Evolutionary conservation across 768 basidiomycete genomes (phyloP).

Genomic region (Naganishia vaughanmartiniae): DNA sequence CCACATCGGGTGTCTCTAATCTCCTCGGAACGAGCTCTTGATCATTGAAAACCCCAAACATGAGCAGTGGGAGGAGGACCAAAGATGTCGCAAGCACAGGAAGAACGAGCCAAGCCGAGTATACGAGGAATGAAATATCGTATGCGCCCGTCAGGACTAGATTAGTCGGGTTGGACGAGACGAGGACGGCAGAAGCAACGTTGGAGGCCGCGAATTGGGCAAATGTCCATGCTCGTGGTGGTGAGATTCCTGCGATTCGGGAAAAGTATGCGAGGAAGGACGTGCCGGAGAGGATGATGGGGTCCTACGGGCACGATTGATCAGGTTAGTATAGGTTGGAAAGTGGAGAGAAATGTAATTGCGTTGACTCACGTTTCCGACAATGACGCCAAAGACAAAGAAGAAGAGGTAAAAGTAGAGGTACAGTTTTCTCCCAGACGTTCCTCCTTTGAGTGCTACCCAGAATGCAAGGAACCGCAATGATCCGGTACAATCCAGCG

Average conservation of each 20-base stretch:
- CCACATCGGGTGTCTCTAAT: constrained; percentile 48
- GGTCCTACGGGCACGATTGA: constrained; percentile 59
- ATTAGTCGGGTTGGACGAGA: constrained; percentile 91
- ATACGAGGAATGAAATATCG: constrained; percentile 68
- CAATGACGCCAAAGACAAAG: constrained; percentile 67
- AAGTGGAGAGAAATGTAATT: not conserved
- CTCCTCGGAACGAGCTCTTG: constrained; percentile 37
- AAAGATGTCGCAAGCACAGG: constrained; percentile 69
- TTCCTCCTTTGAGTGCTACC: constrained; percentile 76
- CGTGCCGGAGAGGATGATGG: constrained; percentile 77
- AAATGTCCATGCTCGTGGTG: constrained; percentile 55
- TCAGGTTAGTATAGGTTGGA: not conserved
- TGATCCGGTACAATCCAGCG: constrained; percentile 83
- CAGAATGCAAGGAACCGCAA: constrained; percentile 82
- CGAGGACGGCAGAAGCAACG: constrained; percentile 63
- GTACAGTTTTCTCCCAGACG: constrained; percentile 69
- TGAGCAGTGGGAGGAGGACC: constrained; percentile 59
- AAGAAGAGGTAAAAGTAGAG: constrained; percentile 81
- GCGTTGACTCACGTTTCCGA: constrained; percentile 65
- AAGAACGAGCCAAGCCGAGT: constrained; percentile 77
- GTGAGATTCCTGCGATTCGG: constrained; percentile 56
- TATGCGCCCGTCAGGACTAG: constrained; percentile 88
- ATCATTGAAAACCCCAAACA: constrained; percentile 38
- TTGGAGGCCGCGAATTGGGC: constrained; percentile 68
- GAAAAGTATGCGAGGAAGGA: constrained; percentile 21